Percentiles rank a stretch among this genome's conserved stretches.
Evolutionary conservation across 2,329 filamentous ascomycete species (phyloP).

Genomic region (Ustilaginoidea virens): DNA sequence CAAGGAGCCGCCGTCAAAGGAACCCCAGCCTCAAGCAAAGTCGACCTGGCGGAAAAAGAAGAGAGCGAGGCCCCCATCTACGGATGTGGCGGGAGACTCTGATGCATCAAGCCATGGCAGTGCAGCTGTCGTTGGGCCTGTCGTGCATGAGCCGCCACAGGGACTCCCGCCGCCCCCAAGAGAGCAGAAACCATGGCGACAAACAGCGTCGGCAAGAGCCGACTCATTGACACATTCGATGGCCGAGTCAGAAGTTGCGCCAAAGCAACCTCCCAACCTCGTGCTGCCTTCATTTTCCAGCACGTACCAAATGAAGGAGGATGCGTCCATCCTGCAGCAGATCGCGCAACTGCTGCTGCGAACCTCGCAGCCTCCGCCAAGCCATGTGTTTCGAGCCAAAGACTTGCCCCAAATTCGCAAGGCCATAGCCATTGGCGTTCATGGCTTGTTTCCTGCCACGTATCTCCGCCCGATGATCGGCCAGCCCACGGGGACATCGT

Average conservation of each 20-base stretch:
- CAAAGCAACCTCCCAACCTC: slow-evolving; percentile 40
- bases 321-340: slow-evolving; percentile 56
- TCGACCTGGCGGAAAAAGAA: slow-evolving; percentile 28
- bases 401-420: slow-evolving; percentile 61
- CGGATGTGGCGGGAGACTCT: slow-evolving; percentile 25
- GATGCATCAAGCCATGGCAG: slow-evolving; percentile 16
- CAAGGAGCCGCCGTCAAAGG: slow-evolving; percentile 10
- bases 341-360: slow-evolving; percentile 42
- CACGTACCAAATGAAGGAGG: slow-evolving; percentile 52
- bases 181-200: slow-evolving; percentile 1
- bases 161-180: slow-evolving; percentile 4
- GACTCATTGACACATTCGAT: slow-evolving; percentile 13
- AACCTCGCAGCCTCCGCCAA: slow-evolving; percentile 38
- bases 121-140: background rate
- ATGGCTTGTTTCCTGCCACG: slow-evolving; percentile 82
- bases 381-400: slow-evolving; percentile 57
- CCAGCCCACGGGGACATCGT: slow-evolving; percentile 87
- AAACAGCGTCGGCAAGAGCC: slow-evolving; percentile 6
- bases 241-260: slow-evolving; percentile 26
- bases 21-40: slow-evolving; percentile 16
- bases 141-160: background rate
- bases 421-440: slow-evolving; percentile 84
- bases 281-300: slow-evolving; percentile 53
- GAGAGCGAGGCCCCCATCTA: slow-evolving; percentile 28
- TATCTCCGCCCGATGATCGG: slow-evolving; percentile 83